phyloP scores from a whole-genome alignment of 495 filamentous ascomycete genomes.

The Xylaria venustula region DNA sequence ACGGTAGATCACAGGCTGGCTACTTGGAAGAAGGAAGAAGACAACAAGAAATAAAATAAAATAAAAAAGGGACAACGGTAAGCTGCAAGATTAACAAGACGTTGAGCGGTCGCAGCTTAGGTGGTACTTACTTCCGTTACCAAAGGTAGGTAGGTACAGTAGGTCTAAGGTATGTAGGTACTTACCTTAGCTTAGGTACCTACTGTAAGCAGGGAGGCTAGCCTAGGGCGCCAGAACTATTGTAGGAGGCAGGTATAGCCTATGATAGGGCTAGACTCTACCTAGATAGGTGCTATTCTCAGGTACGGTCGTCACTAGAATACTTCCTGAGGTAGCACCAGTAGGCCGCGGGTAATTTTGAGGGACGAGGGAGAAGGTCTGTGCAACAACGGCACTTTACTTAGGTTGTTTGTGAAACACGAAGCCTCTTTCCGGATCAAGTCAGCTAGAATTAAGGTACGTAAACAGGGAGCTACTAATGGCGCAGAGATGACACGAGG shows the following conservation, averaged over 20 bases:
- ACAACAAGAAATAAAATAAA: neutral
- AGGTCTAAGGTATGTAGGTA: too few relatives aligned
- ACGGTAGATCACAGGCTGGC: neutral
- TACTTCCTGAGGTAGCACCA: too few relatives aligned
- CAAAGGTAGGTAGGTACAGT: too few relatives aligned
- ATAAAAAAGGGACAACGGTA: neutral
- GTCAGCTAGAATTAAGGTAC: neutral
- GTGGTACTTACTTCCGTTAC: too few relatives aligned
- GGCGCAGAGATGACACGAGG: neutral
- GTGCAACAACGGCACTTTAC: slow-evolving; percentile 10
- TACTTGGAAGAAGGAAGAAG: neutral
- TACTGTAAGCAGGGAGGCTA: neutral
- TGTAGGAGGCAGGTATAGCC: neutral
- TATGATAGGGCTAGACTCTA: neutral
- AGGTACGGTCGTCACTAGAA: too few relatives aligned
- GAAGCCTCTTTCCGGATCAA: neutral
- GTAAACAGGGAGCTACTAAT: neutral
- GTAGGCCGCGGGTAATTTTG: slow-evolving; percentile 2
- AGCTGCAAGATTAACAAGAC: neutral
- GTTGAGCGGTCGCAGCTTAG: slow-evolving; percentile 7
- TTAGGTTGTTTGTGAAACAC: slow-evolving; percentile 1
- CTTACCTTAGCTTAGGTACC: too few relatives aligned
- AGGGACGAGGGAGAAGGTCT: slow-evolving; percentile 4
- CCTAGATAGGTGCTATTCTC: too few relatives aligned
- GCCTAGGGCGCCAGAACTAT: too few relatives aligned